A percentile compares a stretch with the other conserved stretches of the same genome.
Evolutionary conservation across 2,329 filamentous ascomycete genomes (phyloP).

Genomic region (Colletotrichum tanaceti): DNA sequence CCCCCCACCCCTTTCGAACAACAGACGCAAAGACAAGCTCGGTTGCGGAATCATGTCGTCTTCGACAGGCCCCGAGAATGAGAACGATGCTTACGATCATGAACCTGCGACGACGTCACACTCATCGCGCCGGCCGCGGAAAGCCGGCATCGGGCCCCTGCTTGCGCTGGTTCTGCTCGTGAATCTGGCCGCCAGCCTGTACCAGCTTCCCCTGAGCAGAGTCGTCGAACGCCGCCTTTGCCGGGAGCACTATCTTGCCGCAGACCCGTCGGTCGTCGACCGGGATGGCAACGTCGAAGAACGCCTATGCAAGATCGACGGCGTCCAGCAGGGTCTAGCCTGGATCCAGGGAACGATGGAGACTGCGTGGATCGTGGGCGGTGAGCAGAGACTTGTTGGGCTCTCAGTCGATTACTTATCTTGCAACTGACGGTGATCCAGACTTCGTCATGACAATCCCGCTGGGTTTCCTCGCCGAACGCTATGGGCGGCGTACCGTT

Average conservation of each 20-base stretch:
- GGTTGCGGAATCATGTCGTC: background rate
- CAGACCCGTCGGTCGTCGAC: slow-evolving; percentile 50
- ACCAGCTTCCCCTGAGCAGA: slow-evolving; percentile 60
- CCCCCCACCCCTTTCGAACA: background rate
- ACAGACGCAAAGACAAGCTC: background rate
- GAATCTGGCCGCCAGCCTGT: slow-evolving; percentile 60
- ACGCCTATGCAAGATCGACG: slow-evolving; percentile 64
- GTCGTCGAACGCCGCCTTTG: slow-evolving; percentile 62
- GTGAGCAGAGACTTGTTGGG: slow-evolving; percentile 44
- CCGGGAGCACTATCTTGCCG: slow-evolving; percentile 58
- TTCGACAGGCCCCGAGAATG: background rate
- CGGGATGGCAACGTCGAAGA: slow-evolving; percentile 59
- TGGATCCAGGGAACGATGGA: slow-evolving; percentile 64
- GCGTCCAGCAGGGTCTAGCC: slow-evolving; percentile 62
- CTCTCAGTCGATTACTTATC: no score
- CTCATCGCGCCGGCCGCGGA: background rate
- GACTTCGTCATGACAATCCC: slow-evolving; percentile 64
- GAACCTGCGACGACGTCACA: background rate
- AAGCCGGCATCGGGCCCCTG: slow-evolving; percentile 46
- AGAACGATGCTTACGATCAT: no score
- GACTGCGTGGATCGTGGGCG: slow-evolving; percentile 61
- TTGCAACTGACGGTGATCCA: slow-evolving; percentile 41
- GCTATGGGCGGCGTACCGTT: slow-evolving; percentile 54
- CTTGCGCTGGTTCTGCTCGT: slow-evolving; percentile 58
- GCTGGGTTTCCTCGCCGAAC: slow-evolving; percentile 58